Conservation (phyloP, 169 alveolate species). For the Eimeria acervulina region DNA sequence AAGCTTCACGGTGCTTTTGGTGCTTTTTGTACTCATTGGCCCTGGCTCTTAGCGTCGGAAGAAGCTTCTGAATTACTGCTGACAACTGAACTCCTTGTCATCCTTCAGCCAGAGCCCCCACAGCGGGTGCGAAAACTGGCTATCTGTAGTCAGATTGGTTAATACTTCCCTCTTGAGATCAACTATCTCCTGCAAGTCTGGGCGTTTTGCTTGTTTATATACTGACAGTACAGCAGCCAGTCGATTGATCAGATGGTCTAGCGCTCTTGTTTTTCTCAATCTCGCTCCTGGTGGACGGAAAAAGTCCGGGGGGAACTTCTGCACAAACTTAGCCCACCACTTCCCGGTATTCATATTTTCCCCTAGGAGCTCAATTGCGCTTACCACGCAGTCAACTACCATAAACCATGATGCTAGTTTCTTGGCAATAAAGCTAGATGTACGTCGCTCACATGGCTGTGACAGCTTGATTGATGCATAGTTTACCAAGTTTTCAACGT, state of each 20-base stretch:
- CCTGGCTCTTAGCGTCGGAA: neutral
- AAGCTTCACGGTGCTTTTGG: neutral
- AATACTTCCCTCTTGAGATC: neutral
- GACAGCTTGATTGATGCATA: neutral
- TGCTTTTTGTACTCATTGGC: neutral
- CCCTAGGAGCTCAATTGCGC: slow-evolving; percentile 1
- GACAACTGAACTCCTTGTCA: neutral
- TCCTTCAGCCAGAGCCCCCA: neutral
- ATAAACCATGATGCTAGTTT: neutral
- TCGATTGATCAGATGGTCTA: neutral
- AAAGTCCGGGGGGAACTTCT: neutral
- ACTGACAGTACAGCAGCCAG: neutral
- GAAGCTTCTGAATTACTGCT: neutral
- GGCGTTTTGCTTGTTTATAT: neutral
- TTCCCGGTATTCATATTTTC: neutral
- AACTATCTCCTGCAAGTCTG: neutral
- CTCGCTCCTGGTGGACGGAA: neutral
- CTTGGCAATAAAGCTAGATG: neutral
- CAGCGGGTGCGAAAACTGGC: neutral
- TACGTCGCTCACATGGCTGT: neutral
- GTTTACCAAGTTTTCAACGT: neutral
- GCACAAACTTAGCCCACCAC: neutral
- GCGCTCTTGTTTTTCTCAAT: neutral
- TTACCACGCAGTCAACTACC: neutral
- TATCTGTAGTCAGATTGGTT: neutral